Evolutionary conservation across 2,329 filamentous ascomycete species (phyloP), one percentile per base, ranked within the genome.

Genomic region (Macrophomina phaseolina): DNA sequence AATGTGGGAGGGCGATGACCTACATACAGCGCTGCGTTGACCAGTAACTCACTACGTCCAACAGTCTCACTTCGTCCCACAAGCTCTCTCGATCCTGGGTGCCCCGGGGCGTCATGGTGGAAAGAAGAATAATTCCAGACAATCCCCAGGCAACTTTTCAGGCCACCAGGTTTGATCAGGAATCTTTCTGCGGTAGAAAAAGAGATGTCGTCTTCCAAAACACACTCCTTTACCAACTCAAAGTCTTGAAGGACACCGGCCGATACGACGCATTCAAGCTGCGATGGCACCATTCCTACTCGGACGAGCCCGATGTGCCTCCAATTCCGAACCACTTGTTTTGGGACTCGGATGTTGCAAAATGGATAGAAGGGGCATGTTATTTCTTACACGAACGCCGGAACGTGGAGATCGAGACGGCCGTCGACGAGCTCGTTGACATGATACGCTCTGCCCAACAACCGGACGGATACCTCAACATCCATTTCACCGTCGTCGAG

Each of bases 341-440:
- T 72, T 89, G 86, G 86, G 87, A 89, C 70, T 82, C 79, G 0
- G 83, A 85, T 72, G 74, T 86, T 23, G 86, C 81, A 11, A 89
- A 89, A 74, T 88, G 86, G 85, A 86, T 89, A 61, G 87, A 89
- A 74, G 86, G 83, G 0, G 86, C 86, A 3, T 88, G 85, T 68
- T 89, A 89, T 69, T 83, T 87, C 69, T 75, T 87, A 8, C 72
- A 70, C 34, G 74, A 79, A 52, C 69, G 80, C 14, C 75, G 81
- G 18, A 80, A 85, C 66, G 72, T 75, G 0, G 79, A 83, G 51
- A 76, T 88, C 63, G 81, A 85, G 64, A 74, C 73, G 1, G 85
- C 86, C 0, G 79, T 89, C 0, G 74, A 82, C 36, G 85, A 89
- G 65, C 73, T 89, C n/a, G 86, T 87, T 0, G 77, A 80, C 0